Conservation (phyloP, 768 basidiomycete genomes). For the Boletellus ananiceps region DNA sequence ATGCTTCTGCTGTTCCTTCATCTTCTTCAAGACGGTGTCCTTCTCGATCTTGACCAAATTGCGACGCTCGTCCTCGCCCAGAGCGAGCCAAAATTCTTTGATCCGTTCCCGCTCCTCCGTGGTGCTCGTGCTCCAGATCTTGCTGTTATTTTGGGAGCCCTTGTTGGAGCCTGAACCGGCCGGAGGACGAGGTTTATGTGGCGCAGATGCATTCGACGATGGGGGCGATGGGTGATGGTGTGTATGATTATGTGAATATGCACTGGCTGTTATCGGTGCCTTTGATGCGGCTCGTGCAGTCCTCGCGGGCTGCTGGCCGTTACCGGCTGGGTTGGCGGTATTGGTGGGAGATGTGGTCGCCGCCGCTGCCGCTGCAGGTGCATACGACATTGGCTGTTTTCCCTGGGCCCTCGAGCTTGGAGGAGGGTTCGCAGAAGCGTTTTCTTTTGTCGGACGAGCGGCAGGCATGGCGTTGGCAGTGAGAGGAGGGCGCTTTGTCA, state of each 20-base stretch:
- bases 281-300: conserved; percentile 52
- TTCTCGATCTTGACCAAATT: conserved; percentile 97
- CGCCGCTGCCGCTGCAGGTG: conserved; percentile 18
- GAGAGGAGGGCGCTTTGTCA: conserved; percentile 38
- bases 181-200: conserved; percentile 31
- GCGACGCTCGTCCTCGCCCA: conserved; percentile 87
- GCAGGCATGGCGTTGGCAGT: conserved; percentile 42
- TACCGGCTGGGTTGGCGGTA: conserved; percentile 34
- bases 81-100: conserved; percentile 94
- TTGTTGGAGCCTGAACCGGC: conserved; percentile 24
- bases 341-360: conserved; percentile 25
- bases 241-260: conserved; percentile 45
- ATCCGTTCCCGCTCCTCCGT: conserved; percentile 94
- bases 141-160: conserved; percentile 48
- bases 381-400: conserved; percentile 88
- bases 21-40: conserved; percentile 94
- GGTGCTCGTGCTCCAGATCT: conserved; percentile 93
- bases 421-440: conserved; percentile 37
- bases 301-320: conserved; percentile 32
- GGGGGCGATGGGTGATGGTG: conserved; percentile 52
- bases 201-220: conserved; percentile 32
- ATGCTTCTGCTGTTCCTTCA: conserved; percentile 99
- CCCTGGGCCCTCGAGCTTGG: conserved; percentile 84
- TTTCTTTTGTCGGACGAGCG: conserved; percentile 37
- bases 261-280: conserved; percentile 49